These are phyloP conservation scores for Diplodia intermedia DNA, from an alignment of 2,329 filamentous ascomycete genomes.

Conservation along the genomic window DNA sequence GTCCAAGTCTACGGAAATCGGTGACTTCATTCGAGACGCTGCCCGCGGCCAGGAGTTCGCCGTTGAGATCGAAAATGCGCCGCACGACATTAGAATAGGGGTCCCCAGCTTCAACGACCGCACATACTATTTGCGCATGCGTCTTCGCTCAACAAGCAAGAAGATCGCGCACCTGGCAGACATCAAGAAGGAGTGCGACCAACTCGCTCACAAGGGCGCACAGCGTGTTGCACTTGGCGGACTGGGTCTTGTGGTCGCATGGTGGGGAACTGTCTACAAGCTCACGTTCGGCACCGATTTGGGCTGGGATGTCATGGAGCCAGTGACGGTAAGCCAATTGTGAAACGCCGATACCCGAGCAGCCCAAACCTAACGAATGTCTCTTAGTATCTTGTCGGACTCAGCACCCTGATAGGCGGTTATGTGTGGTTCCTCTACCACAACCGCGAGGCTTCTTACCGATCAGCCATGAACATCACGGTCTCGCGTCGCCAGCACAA, in stretches of 20 bases:
- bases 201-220: conserved; percentile 75
- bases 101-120: conserved; percentile 89
- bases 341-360: background rate
- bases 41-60: conserved; percentile 84
- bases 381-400: conserved; percentile 74
- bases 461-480: conserved; percentile 84
- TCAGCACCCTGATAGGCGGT: conserved; percentile 84
- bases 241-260: conserved; percentile 73
- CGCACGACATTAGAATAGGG: conserved; percentile 73
- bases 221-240: conserved; percentile 82
- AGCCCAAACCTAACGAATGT: background rate
- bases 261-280: conserved; percentile 83
- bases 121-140: conserved; percentile 85
- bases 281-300: conserved; percentile 73
- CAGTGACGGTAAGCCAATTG: conserved; percentile 66
- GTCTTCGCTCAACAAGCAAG: conserved; percentile 73
- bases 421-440: conserved; percentile 96
- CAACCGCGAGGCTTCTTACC: conserved; percentile 87
- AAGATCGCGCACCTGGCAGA: conserved; percentile 73
- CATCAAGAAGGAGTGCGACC: conserved; percentile 82
- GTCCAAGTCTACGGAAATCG: conserved; percentile 87
- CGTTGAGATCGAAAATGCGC: conserved; percentile 77
- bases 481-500: conserved; percentile 78
- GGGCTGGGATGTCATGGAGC: conserved; percentile 92
- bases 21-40: conserved; percentile 92